Evolutionary conservation across 2,329 filamentous ascomycete genomes (phyloP).

Genomic region (Neopestalotiopsis clavispora): DNA sequence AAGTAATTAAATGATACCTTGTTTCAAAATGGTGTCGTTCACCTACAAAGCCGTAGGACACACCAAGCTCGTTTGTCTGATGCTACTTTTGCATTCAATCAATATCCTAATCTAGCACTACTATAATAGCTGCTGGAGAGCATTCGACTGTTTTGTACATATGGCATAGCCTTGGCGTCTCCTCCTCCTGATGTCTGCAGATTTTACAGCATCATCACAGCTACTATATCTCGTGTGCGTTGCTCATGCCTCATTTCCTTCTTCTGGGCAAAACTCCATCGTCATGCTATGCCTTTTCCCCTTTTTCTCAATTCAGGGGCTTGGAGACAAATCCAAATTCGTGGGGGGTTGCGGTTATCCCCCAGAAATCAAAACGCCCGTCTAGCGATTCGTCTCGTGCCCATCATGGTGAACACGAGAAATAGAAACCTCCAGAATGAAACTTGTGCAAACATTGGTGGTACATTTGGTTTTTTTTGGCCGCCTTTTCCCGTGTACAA

Average conservation of each 20-base stretch:
- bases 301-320: not conserved
- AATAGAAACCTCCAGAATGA: not conserved
- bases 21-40: too few relatives aligned
- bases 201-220: not conserved
- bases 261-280: not conserved
- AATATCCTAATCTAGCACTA: too few relatives aligned
- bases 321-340: not conserved
- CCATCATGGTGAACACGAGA: not conserved
- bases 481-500: not conserved
- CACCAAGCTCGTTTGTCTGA: too few relatives aligned
- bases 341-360: not conserved
- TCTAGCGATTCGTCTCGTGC: conserved; percentile 1
- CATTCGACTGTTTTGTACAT: too few relatives aligned
- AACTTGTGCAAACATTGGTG: conserved; percentile 11
- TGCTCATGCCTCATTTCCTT: not conserved
- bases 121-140: too few relatives aligned
- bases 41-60: too few relatives aligned
- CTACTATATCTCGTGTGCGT: not conserved
- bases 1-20: too few relatives aligned
- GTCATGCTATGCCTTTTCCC: not conserved
- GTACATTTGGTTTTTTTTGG: conserved; percentile 5
- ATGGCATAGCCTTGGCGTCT: too few relatives aligned
- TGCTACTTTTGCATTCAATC: too few relatives aligned
- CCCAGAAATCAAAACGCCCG: not conserved
- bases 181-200: too few relatives aligned